These are phyloP conservation scores for Paramecium sexaurelia DNA, from an alignment of 73 alveolate species.

Conservation along the genomic window DNA sequence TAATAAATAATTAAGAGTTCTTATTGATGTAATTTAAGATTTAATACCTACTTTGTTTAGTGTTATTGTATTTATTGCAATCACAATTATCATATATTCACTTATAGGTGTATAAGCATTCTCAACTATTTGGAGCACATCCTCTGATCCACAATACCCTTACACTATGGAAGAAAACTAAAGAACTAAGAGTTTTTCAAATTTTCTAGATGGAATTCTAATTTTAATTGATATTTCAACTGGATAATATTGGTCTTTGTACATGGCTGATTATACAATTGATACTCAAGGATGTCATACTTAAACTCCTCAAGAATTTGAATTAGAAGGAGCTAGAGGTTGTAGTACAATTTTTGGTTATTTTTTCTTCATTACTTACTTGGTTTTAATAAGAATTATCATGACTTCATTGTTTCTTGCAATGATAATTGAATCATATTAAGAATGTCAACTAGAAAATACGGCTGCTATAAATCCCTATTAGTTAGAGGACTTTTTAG, in stretches of 20 bases:
- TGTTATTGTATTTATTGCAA: neutral
- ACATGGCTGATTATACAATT: neutral
- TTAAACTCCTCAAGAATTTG: neutral
- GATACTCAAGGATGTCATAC: neutral
- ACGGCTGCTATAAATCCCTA: constrained; percentile 17
- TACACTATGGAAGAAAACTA: neutral
- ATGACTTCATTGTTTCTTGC: constrained; percentile 30
- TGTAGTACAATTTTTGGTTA: constrained; percentile 51
- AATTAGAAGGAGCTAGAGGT: constrained; percentile 34
- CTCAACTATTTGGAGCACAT: neutral
- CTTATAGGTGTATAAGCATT: neutral
- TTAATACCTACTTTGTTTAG: neutral
- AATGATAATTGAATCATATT: constrained; percentile 23
- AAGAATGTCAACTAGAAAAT: constrained; percentile 61
- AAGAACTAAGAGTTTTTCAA: neutral
- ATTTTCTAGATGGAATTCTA: neutral
- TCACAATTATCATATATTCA: neutral
- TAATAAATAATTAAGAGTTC: neutral
- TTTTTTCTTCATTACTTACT: neutral
- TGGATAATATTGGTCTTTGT: constrained; percentile 16
- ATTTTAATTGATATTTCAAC: constrained; percentile 8
- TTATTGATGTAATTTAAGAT: neutral
- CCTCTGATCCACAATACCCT: neutral
- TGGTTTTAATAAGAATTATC: neutral
- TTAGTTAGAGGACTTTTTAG: constrained; percentile 43